These are phyloP conservation scores for Seiridium cupressi DNA, from an alignment of 2,329 filamentous ascomycete genomes.

Conservation along the genomic window DNA sequence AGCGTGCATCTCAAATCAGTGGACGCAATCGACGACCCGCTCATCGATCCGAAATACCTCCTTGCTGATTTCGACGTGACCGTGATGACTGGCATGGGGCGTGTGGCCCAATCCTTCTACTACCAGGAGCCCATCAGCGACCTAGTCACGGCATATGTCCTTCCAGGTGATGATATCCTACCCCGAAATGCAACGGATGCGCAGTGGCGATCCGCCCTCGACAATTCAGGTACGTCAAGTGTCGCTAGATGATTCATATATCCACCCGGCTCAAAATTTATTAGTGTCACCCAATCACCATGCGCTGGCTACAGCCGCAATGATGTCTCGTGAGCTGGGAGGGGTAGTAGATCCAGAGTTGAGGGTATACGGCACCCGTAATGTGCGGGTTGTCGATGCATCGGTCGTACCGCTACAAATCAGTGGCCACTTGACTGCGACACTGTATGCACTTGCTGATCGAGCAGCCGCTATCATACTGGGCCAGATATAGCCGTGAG, in stretches of 20 bases:
- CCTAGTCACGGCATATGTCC: slow-evolving; percentile 14
- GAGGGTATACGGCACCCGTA: slow-evolving; percentile 48
- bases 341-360: slow-evolving; percentile 47
- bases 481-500: neutral
- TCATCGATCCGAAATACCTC: slow-evolving; percentile 35
- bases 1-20: slow-evolving; percentile 37
- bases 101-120: slow-evolving; percentile 29
- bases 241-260: neutral
- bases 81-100: slow-evolving; percentile 24
- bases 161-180: slow-evolving; percentile 20
- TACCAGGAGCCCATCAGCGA: slow-evolving; percentile 22
- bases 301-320: slow-evolving; percentile 45
- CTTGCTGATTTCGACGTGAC: slow-evolving; percentile 33
- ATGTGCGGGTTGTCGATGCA: slow-evolving; percentile 48
- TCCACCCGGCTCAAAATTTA: neutral
- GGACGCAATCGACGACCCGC: slow-evolving; percentile 31
- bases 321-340: slow-evolving; percentile 47
- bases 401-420: slow-evolving; percentile 47
- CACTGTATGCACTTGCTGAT: slow-evolving; percentile 52
- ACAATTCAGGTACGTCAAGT: slow-evolving; percentile 10
- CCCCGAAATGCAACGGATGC: slow-evolving; percentile 26
- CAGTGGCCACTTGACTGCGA: slow-evolving; percentile 48
- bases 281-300: slow-evolving; percentile 37
- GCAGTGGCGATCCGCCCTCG: slow-evolving; percentile 24
- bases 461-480: slow-evolving; percentile 34